Evolutionary conservation across 1,284 basidiomycete species (phyloP), one percentile per base, ranked within the genome.

Genomic region (Leccinum brunneo-olivaceum): DNA sequence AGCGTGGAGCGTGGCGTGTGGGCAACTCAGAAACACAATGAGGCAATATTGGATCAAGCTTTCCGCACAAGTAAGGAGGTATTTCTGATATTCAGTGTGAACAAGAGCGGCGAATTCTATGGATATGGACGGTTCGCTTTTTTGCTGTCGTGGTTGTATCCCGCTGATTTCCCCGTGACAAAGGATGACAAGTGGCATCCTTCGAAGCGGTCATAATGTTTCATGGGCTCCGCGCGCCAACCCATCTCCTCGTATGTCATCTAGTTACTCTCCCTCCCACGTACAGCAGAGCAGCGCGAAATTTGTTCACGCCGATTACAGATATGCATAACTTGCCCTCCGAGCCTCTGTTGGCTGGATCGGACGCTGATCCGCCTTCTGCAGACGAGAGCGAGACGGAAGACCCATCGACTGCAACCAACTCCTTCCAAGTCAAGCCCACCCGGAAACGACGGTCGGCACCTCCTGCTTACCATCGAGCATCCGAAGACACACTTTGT

Each of bases 21-120:
- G 94, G 84, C 87, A 27, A 98, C 94, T 0, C 95, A 98, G 64
- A 76, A 76, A 47, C 94, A 98, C 67, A 98, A 97, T 57, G 93
- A 97, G 64, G 76, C 76, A 4, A 79, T 90, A 34, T 69, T 93
- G 21, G 91, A 97, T 54, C 90, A 92, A 62, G 93, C 94, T 0
- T 97, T 76, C 64, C 79, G 91, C 28, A 95, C 90, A 6, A 88
- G 87, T 53, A 76, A 79, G 54, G 82, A 90, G 14, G 93, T 96
- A 5, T 86, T 76, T 56, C 75, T 97, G 34, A 83, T 97, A 52
- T 96, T 96, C 57, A 80, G 91, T 34, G 93, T 90, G 20, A 97
- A 97, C 66, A 88, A 87, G 62, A 90, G 88, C 41, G 85, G 90
- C 18, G 85, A 88, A 60, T 94, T 94, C 56, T 93, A 86, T 56